These are phyloP conservation scores for Bolboschoenus planiculmis DNA, from an alignment of 176 grass and related monocot species.

Conservation along the genomic window DNA sequence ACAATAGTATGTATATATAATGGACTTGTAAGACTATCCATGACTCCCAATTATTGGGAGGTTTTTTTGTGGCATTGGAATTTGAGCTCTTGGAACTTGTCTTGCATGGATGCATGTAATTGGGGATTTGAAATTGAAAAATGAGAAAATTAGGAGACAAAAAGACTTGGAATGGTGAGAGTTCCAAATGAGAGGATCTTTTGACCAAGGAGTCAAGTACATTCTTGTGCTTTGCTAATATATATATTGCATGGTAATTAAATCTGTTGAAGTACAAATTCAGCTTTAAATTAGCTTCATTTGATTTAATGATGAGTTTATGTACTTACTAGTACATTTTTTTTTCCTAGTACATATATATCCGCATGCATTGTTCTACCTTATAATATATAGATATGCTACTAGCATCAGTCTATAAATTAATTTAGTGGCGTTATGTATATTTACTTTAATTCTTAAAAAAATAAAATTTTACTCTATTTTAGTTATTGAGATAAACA, in stretches of 20 bases:
- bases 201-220: slow-evolving; percentile 18
- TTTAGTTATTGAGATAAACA: neutral
- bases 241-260: neutral
- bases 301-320: neutral
- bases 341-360: neutral
- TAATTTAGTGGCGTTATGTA: too few species aligned
- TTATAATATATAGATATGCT: too few species aligned
- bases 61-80: neutral
- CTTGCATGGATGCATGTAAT: neutral
- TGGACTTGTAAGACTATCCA: too few species aligned
- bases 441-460: too few species aligned
- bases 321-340: neutral
- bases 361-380: too few species aligned
- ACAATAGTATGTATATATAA: too few species aligned
- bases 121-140: slow-evolving; percentile 20
- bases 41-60: neutral
- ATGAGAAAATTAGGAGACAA: neutral
- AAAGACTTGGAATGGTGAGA: neutral
- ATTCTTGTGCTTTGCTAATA: neutral
- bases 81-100: neutral
- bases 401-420: too few species aligned
- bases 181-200: neutral
- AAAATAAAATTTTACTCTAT: neutral
- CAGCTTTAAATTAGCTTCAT: neutral
- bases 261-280: neutral